Evolutionary conservation across 306 rosid species (phyloP).

Genomic region (Luffa acutangula): DNA sequence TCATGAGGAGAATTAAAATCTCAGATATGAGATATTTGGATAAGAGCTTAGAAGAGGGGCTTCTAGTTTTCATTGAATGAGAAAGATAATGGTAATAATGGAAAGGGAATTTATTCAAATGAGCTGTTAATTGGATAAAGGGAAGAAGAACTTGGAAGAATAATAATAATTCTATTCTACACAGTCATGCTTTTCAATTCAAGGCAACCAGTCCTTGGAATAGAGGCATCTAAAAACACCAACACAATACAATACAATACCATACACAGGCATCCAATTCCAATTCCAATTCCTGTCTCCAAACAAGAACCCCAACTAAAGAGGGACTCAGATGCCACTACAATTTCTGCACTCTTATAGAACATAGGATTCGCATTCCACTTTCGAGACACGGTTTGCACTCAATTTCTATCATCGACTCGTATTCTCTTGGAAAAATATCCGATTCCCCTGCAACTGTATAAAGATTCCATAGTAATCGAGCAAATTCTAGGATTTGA

Average conservation of each 20-base stretch:
- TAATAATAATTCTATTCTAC: background rate
- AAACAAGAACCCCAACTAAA: background rate
- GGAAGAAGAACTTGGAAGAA: background rate
- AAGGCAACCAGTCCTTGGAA: background rate
- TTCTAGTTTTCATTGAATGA: background rate
- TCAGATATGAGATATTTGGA: background rate
- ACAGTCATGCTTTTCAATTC: background rate
- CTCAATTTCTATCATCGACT: background rate
- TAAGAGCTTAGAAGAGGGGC: conserved; percentile 1
- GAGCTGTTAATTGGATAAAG: conserved; percentile 5
- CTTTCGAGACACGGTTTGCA: background rate
- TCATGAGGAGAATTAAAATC: background rate
- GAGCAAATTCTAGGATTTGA: background rate
- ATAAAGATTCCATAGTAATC: background rate
- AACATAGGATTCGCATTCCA: background rate
- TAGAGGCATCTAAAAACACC: background rate
- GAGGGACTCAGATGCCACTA: background rate
- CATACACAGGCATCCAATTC: background rate
- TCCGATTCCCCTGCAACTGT: background rate
- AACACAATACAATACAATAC: background rate
- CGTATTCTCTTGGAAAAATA: background rate
- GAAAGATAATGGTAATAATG: conserved; percentile 7
- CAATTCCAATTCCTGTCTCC: background rate
- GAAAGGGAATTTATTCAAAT: conserved; percentile 2
- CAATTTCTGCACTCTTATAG: background rate